These are phyloP conservation scores for Vararia minispora DNA, from an alignment of 768 basidiomycete species.

Conservation along the genomic window DNA sequence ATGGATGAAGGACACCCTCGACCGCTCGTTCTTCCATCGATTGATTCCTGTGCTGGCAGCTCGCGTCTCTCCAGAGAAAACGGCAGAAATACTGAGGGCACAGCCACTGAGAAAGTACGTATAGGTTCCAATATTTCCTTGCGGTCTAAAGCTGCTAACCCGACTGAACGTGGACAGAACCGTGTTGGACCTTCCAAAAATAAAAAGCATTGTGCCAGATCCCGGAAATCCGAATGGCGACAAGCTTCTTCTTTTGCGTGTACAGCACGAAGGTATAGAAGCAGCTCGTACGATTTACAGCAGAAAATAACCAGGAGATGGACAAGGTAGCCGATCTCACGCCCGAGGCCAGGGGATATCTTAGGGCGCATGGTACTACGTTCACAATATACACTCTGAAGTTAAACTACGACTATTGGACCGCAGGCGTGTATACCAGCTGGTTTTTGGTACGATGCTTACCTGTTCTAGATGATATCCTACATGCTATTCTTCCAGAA, in stretches of 20 bases:
- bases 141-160: constrained; percentile 11
- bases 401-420: constrained; percentile 84
- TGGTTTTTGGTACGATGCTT: neutral
- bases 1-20: constrained; percentile 41
- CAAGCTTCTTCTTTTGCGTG: constrained; percentile 58
- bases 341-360: constrained; percentile 37
- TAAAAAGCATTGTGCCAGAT: constrained; percentile 47
- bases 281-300: constrained; percentile 1
- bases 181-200: constrained; percentile 59
- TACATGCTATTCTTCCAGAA: constrained; percentile 73
- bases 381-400: constrained; percentile 50
- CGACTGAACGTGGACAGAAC: constrained; percentile 33
- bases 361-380: constrained; percentile 43
- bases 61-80: constrained; percentile 45
- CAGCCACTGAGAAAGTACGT: constrained; percentile 49
- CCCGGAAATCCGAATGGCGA: constrained; percentile 33
- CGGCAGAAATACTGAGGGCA: constrained; percentile 45
- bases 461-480: constrained; percentile 56
- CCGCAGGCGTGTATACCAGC: constrained; percentile 40
- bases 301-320: no score
- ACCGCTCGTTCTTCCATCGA: constrained; percentile 55
- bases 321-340: constrained; percentile 61
- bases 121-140: constrained; percentile 1
- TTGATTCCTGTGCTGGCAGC: constrained; percentile 58
- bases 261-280: constrained; percentile 53